A percentile compares a stretch with the other conserved stretches of the same genome.
These are phyloP conservation scores for Cryptococcus sp. DNA, from an alignment of 1,284 basidiomycete genomes.

Conservation along the genomic window DNA sequence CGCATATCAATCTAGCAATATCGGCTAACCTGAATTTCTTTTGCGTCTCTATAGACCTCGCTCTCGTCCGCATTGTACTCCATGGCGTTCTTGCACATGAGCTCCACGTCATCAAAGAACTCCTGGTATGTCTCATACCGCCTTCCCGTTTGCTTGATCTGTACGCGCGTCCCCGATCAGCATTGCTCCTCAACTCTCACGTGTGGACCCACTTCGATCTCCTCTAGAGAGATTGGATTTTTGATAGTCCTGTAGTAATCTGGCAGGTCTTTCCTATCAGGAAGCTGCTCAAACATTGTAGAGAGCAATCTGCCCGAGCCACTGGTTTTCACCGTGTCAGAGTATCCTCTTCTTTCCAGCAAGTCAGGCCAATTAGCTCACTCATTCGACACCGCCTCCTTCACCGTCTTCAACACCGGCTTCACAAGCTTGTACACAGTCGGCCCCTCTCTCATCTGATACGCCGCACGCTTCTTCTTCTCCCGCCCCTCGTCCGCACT, in stretches of 20 bases:
- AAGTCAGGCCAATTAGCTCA: constrained; percentile 18
- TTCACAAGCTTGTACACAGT: constrained; percentile 48
- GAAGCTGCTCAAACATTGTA: constrained; percentile 69
- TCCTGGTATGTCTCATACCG: constrained; percentile 65
- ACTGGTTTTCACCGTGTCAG: constrained; percentile 12
- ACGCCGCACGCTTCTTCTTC: constrained; percentile 35
- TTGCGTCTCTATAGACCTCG: constrained; percentile 78
- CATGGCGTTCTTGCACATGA: constrained; percentile 86
- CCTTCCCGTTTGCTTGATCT: constrained; percentile 61
- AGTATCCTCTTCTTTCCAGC: neutral
- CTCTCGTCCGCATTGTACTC: constrained; percentile 83
- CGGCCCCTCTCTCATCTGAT: constrained; percentile 46
- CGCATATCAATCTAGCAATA: neutral
- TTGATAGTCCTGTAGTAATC: constrained; percentile 89
- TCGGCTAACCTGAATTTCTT: constrained; percentile 51
- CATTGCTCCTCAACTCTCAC: neutral
- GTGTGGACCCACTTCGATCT: constrained; percentile 64
- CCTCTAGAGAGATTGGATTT: constrained; percentile 77
- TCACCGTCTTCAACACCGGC: constrained; percentile 40
- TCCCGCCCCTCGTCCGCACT: constrained; percentile 11
- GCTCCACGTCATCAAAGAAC: constrained; percentile 75
- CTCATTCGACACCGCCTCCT: constrained; percentile 38
- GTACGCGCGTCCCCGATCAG: constrained; percentile 4
- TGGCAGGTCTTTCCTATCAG: constrained; percentile 73
- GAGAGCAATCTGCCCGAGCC: constrained; percentile 64